These are phyloP conservation scores for Rhodotorula taiwanensis DNA, from an alignment of 768 basidiomycete genomes.

Conservation along the genomic window DNA sequence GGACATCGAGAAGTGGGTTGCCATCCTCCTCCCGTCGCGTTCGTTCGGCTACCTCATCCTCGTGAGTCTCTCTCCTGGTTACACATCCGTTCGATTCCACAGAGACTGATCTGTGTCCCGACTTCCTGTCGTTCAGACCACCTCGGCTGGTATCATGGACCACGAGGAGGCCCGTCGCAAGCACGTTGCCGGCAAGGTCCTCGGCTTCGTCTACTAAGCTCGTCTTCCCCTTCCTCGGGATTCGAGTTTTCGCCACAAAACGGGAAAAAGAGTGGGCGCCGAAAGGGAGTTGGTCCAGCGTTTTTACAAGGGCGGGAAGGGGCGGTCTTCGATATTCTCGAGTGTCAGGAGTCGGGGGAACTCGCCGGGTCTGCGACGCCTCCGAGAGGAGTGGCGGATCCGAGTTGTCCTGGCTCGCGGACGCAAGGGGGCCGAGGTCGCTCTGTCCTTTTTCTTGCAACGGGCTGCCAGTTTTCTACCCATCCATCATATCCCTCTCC, in stretches of 20 bases:
- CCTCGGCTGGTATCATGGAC: conserved; percentile 95
- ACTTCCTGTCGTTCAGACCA: conserved; percentile 56
- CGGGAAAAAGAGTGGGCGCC: too few relatives aligned
- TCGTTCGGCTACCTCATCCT: conserved; percentile 94
- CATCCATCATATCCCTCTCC: too few relatives aligned
- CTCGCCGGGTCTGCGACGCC: too few relatives aligned
- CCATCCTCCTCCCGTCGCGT: conserved; percentile 89
- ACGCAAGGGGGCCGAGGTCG: too few relatives aligned
- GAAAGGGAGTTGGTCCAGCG: not conserved
- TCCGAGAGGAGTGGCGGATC: too few relatives aligned
- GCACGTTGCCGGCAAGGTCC: conserved; percentile 91
- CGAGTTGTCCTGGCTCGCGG: too few relatives aligned
- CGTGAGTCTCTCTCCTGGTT: conserved; percentile 50
- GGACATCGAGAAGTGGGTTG: conserved; percentile 94
- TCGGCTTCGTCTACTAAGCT: conserved; percentile 9
- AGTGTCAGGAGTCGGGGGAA: too few relatives aligned
- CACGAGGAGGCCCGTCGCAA: conserved; percentile 98
- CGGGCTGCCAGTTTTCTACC: too few relatives aligned
- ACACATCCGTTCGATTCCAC: fast-evolving
- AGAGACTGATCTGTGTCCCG: not conserved
- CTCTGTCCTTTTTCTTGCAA: too few relatives aligned
- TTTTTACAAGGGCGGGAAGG: not conserved
- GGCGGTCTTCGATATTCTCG: too few relatives aligned
- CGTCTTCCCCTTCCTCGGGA: too few relatives aligned
- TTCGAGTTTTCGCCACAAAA: too few relatives aligned